These are phyloP conservation scores for Paralagenidium karlingii DNA, from an alignment of 352 stramenopile species.

Conservation along the genomic window DNA sequence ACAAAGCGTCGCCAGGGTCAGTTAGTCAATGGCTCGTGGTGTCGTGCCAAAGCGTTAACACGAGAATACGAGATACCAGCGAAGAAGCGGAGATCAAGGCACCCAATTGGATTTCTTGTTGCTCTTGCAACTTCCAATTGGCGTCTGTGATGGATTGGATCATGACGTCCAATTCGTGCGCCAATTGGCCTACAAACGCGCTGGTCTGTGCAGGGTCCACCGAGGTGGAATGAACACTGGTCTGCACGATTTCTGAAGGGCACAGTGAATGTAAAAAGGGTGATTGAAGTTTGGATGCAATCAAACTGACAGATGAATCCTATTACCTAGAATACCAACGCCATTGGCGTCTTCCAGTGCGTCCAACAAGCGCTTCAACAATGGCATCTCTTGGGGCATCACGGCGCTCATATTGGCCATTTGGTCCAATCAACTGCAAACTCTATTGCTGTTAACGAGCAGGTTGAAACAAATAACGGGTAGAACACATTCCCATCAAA, in stretches of 20 bases:
- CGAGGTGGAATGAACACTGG: slow-evolving; percentile 59
- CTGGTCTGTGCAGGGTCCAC: slow-evolving; percentile 40
- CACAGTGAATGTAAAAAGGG: too few relatives aligned
- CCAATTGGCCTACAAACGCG: slow-evolving; percentile 47
- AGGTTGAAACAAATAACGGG: too few relatives aligned
- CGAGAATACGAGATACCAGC: slow-evolving; percentile 11
- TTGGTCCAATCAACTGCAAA: too few relatives aligned
- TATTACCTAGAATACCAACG: too few relatives aligned
- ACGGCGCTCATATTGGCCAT: too few relatives aligned
- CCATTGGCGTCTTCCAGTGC: too few relatives aligned
- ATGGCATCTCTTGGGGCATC: too few relatives aligned
- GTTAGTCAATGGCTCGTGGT: background rate
- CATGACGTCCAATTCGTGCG: slow-evolving; percentile 39
- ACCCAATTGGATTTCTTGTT: slow-evolving; percentile 56
- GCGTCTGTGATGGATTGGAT: slow-evolving; percentile 6
- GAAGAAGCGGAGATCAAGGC: slow-evolving; percentile 52
- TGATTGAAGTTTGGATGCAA: too few relatives aligned
- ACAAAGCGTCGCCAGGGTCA: background rate
- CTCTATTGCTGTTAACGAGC: too few relatives aligned
- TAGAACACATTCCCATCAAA: too few relatives aligned
- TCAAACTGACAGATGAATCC: too few relatives aligned
- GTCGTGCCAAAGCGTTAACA: background rate
- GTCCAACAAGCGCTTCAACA: too few relatives aligned
- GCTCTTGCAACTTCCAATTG: slow-evolving; percentile 11
- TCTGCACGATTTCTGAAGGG: slow-evolving; percentile 59